phyloP scores from a whole-genome alignment of 78 protist species.

The Tieghemostelium lacteum region DNA sequence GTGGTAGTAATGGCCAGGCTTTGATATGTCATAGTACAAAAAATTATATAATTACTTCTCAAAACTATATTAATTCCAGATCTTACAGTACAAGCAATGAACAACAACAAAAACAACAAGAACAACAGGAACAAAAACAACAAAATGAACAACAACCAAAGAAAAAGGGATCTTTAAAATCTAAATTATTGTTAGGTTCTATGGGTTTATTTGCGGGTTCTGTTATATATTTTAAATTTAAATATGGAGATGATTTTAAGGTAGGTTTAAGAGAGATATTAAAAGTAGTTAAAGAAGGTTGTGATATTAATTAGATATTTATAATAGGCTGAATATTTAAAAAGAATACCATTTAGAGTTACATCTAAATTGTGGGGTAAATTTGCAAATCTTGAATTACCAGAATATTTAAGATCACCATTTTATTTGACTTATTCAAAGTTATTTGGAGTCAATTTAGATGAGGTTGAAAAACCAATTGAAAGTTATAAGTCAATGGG shows the following conservation, averaged over 20 bases:
- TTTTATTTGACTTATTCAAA: slow-evolving; percentile 36
- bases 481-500: slow-evolving; percentile 36
- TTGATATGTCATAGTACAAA: too few relatives aligned
- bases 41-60: too few relatives aligned
- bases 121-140: background rate
- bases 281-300: background rate
- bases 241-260: background rate
- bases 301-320: background rate
- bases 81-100: too few relatives aligned
- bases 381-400: slow-evolving; percentile 48
- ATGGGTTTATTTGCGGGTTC: background rate
- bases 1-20: too few relatives aligned
- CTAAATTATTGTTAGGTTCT: background rate
- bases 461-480: slow-evolving; percentile 72
- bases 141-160: background rate
- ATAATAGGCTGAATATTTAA: slow-evolving; percentile 34
- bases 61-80: too few relatives aligned
- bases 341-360: slow-evolving; percentile 75
- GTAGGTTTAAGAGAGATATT: background rate
- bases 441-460: slow-evolving; percentile 49
- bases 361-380: slow-evolving; percentile 77
- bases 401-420: slow-evolving; percentile 20
- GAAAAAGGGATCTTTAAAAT: background rate
- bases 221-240: too few relatives aligned
- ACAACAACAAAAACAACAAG: background rate